Conservation (phyloP, 129 eudicot genomes). For the Oenanthe sinensis region DNA sequence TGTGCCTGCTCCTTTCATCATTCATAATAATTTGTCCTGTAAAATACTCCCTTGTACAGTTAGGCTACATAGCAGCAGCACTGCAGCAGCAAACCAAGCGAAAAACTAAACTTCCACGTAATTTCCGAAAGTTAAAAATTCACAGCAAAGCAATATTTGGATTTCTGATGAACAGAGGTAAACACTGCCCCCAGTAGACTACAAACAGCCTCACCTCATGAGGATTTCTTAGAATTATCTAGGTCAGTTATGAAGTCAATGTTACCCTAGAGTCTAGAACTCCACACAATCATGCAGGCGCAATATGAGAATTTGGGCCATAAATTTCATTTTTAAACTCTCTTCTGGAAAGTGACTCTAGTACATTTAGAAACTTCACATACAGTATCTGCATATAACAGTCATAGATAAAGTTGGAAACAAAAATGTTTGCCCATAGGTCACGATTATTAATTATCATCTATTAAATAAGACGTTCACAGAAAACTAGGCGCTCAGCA, state of each 20-base stretch:
- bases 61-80: neutral
- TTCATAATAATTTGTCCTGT: neutral
- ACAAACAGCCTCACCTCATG: neutral
- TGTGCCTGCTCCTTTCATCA: neutral
- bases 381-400: neutral
- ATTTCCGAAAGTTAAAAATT: neutral
- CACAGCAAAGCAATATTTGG: neutral
- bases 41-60: neutral
- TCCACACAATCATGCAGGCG: neutral
- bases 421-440: neutral
- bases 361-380: neutral
- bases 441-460: neutral
- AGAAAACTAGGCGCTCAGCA: neutral
- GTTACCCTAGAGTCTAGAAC: neutral
- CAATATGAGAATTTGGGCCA: neutral
- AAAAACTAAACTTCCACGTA: neutral
- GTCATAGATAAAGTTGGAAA: neutral
- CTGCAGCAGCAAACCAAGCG: neutral
- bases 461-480: neutral
- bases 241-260: neutral
- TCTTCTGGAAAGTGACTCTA: neutral
- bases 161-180: neutral
- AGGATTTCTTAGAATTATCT: neutral
- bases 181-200: neutral
- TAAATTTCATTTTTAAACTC: neutral